Evolutionary conservation across 495 filamentous ascomycete genomes (phyloP), one percentile per base, ranked within the genome.

Genomic region (Bacidia gigantensis): DNA sequence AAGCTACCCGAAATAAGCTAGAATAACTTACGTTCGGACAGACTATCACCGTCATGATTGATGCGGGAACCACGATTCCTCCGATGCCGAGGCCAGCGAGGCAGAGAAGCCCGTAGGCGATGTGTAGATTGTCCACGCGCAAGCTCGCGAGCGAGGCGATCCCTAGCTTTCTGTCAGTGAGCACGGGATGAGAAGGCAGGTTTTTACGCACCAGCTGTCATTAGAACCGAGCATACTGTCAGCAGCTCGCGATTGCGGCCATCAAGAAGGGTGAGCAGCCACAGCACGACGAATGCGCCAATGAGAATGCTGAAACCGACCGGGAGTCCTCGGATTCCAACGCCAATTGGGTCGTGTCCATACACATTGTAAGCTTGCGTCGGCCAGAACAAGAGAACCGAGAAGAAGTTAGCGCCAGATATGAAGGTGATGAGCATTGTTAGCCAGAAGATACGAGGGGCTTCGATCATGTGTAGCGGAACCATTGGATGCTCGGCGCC

Each of bases 341-440:
- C 75, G n/a, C 67, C 74, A 18, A 81, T 62, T 3, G 82, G 81
- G 52, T 83, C 76, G 52, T 85, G 79, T 12, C 81, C 82, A 54
- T 84, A 86, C 9, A 85, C 79, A 58, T 86, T 86, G 69, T 80
- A 84, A 1, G 81, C 78, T 64, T 86, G 76, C 0, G 79, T 82
- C 0, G 83, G 83, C 83, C 82, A 86, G 58, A 86, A 80, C 64
- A 86, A 74, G 23, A 86, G 61, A 2, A 85, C 76, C 12, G 80
- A 80, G 67, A 86, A 85, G 72, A 86, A 86, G 61, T 86, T 86
- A 50, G 81, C 79, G 10, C 83, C 83, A 9, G 75, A 80, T 43
- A 87, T 83, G 64, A 82, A 83, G 11, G 82, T 85, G 62, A 87
- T 85, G 49, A 86, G 59, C 2, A 87, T 67, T 0, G 80, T 86